A percentile compares a stretch with the other conserved stretches of the same genome.
phyloP scores from a whole-genome alignment of 2,329 filamentous ascomycete species.

The Monilinia fructigena region DNA sequence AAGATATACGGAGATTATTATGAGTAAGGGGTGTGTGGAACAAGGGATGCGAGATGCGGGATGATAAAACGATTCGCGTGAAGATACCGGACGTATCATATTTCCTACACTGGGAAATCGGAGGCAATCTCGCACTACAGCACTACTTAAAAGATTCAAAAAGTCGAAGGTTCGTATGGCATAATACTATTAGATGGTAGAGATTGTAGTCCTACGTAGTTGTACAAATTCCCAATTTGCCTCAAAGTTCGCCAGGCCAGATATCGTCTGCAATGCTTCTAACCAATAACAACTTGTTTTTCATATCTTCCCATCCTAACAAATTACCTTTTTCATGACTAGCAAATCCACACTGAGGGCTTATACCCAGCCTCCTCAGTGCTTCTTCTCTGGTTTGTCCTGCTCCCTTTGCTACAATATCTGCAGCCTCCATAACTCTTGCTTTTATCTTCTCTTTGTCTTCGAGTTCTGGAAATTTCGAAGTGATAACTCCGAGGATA shows the following conservation, averaged over 20 bases:
- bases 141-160: neutral
- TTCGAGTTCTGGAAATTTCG: constrained; percentile 61
- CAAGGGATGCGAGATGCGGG: neutral
- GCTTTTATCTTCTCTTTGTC: constrained; percentile 63
- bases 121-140: no score
- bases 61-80: neutral
- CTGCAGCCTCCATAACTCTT: constrained; percentile 58
- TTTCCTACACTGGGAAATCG: neutral
- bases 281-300: constrained; percentile 69
- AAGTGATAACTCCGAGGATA: constrained; percentile 64
- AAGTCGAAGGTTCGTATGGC: neutral
- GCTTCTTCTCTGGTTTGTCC: constrained; percentile 65
- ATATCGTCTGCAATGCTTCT: constrained; percentile 71
- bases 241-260: constrained; percentile 49
- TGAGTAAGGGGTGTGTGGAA: neutral
- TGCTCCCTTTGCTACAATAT: constrained; percentile 67
- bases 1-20: accelerated
- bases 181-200: neutral
- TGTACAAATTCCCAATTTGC: neutral
- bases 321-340: constrained; percentile 55
- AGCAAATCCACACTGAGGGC: constrained; percentile 67
- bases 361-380: constrained; percentile 64
- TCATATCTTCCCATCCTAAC: constrained; percentile 67
- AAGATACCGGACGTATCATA: neutral
- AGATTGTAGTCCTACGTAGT: neutral